Evolutionary conservation across 2,329 filamentous ascomycete genomes (phyloP), one percentile per base, ranked within the genome.

Genomic region (Penicillium italicum): DNA sequence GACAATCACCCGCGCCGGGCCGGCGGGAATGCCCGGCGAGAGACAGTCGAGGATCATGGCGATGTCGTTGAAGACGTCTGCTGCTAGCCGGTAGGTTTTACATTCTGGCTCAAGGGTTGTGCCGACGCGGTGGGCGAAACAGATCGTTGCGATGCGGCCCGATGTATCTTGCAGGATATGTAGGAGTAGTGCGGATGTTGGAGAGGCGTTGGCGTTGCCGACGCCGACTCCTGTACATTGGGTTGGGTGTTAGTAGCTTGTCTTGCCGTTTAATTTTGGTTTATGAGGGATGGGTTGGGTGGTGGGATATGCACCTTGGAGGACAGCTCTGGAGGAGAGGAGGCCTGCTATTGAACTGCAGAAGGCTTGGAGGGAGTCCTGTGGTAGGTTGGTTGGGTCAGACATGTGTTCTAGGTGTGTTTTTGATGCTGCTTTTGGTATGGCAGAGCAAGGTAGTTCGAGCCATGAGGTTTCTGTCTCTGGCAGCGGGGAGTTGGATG

Each of bases 81-180:
- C 91, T 2, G 92, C 83, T 46, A 96, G 87, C 16, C 91, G 87
- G 74, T 92, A 96, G 72, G 84, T 87, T 72, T 97, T 97, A 77
- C 90, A 93, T 70, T 97, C 91, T 2, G 91, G 90, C 72, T 95
- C 91, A 45, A 96, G 87, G 31, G 89, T 83, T 43, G 88, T 88
- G 36, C 91, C 91, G 56, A 93, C 85, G 41, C 85, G 82, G 71
- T 95, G 87, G 1, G 91, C 92, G 71, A 96, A 96, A 10, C 90
- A 73, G 57, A 96, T 96, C 0, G 91, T 96, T 1, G 90, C 89
- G 26, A 96, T 76, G 7, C 91, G 85, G 9, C 90, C 91, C 58
- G 89, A 87, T 48, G 86, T 88, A 62, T 94, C 89, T 72, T 94
- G 90, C 10, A 94, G 77, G 59, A 96, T 88, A 30, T 89, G 90